Conservation (phyloP, 1,284 basidiomycete genomes). For the Pyrrhoderma lamaoense region DNA sequence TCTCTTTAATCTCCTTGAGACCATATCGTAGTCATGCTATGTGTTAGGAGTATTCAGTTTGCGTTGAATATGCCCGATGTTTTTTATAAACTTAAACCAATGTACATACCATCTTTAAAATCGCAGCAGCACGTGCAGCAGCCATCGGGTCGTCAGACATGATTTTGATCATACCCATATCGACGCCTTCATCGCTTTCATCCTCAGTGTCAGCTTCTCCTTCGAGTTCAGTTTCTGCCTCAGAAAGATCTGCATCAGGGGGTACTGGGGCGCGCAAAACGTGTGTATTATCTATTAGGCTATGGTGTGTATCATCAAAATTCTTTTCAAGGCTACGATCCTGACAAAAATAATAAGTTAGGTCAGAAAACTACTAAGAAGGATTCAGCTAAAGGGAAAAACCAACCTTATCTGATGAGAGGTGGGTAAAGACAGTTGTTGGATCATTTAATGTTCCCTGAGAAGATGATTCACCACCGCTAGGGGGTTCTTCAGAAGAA, state of each 20-base stretch:
- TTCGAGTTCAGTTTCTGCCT: slow-evolving; percentile 11
- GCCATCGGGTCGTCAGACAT: slow-evolving; percentile 74
- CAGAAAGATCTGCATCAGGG: slow-evolving; percentile 3
- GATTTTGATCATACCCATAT: slow-evolving; percentile 58
- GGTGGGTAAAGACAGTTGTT: not conserved
- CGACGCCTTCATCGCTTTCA: slow-evolving; percentile 22
- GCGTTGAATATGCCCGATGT: not conserved
- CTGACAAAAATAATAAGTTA: not conserved
- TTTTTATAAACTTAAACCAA: slow-evolving; percentile 8
- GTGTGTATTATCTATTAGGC: no score
- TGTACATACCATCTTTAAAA: slow-evolving; percentile 66
- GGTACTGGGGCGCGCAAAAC: not conserved
- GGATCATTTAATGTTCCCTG: slow-evolving; percentile 5
- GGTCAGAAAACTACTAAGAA: not conserved
- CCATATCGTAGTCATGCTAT: slow-evolving; percentile 79
- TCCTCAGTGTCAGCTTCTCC: slow-evolving; percentile 18
- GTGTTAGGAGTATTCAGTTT: not conserved
- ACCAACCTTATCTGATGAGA: not conserved
- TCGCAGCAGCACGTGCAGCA: slow-evolving; percentile 84
- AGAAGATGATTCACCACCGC: slow-evolving; percentile 4
- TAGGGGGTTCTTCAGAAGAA: not conserved
- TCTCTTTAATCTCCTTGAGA: slow-evolving; percentile 36
- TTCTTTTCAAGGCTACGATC: not conserved
- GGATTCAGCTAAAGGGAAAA: not conserved
- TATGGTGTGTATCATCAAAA: not conserved